Evolutionary conservation across 306 rosid species (phyloP), one percentile per base, ranked within the genome.

Genomic region (Cicer cuneatum): DNA sequence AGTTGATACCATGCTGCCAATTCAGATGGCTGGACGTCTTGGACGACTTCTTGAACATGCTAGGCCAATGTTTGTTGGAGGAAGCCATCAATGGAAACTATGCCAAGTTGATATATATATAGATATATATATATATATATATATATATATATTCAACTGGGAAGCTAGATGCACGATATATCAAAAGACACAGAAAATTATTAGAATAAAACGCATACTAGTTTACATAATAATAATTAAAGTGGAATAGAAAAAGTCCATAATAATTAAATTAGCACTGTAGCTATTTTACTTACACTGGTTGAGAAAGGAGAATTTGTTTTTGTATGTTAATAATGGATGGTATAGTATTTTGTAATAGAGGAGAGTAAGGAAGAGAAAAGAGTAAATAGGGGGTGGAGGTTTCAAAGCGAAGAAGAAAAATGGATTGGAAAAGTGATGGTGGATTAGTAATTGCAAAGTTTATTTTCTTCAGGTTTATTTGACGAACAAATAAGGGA

Each of bases 21-120:
- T 89, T 95, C 81, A 88, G 88, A 70, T 86, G 93, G 52, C 84
- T 88, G 91, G 90, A 83, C 43, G 93, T 90, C 77, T 89, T 93
- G 86, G 98, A 88, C 59, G 98, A 88, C 62, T 87, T 91, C 67
- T 88, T 93, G 91, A 91, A 93, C 98, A 91, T 88, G 82, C 93
- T 91, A 38, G 98, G 97, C 98, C 97, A 93, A 86, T 89, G 97
- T 88, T 88, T 84, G 79, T 91, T 93, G 10, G 98, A 90, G 53
- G 98, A 89, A 83, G 97, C 90, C 97, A 93, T 48, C 3, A 24
- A 24, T 24, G 29, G 19, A 18, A 18, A 18, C 19, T 18, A 18
- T 18, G 19, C 29, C 29, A 24, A 24, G 29, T 24, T 24, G 29
- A 24, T 24, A 24, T 24, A n/a, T n/a, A n/a, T n/a, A n/a, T n/a